Base-by-base conservation (phyloP, 2,329 filamentous ascomycete genomes). In the Chaetomiaceae sp. region DNA sequence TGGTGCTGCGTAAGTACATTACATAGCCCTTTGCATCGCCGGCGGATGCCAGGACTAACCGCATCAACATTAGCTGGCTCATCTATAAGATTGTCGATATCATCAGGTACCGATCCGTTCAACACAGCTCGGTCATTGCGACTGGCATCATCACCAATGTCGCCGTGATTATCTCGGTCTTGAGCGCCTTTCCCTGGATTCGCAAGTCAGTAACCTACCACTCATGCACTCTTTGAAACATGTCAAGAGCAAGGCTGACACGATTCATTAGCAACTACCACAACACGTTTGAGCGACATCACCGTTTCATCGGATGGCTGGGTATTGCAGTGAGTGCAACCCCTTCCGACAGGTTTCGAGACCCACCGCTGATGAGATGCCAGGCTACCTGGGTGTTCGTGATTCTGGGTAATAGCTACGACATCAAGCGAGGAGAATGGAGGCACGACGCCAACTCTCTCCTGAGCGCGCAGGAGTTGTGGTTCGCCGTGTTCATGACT, bases 291-390 rank as follows among this genome's bases (percentile, higher is more conserved):
- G 71, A 73, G 57, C 64, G 63, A 11, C 69, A 72, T 48, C 71
- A 73, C 54, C 69, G 71, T 18, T 73, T 73, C 52, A 68, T 72
- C 21, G 71, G 71, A 20, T 73, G 71, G 71, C 51, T 72, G 4
- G 70, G 70, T 30, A 58, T 73, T 29, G 69, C 67, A 10, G 62
- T 53, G 48, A 18, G 50, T 30, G 9, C 3, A 11, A 21, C 5
- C 11, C 4, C 0, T 18, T n/a, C 4, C 1, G 16, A 6, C 1
- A 29, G 6, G 5, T 20, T n/a, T 5, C 3, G 33, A 1, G 14
- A n/a, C 10, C 16, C 9, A 9, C 25, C 6, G 16, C 27, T 43
- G 21, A 52, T n/a, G n/a, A 10, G 16, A 9, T 14, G 2, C n/a
- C 43, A 53, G 50, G 43, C 67, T 0, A 72, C 70, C 4, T 71